Evolutionary conservation across 1,139 yeast genomes (phyloP).

Genomic region (Blastobotrys aristatus): DNA sequence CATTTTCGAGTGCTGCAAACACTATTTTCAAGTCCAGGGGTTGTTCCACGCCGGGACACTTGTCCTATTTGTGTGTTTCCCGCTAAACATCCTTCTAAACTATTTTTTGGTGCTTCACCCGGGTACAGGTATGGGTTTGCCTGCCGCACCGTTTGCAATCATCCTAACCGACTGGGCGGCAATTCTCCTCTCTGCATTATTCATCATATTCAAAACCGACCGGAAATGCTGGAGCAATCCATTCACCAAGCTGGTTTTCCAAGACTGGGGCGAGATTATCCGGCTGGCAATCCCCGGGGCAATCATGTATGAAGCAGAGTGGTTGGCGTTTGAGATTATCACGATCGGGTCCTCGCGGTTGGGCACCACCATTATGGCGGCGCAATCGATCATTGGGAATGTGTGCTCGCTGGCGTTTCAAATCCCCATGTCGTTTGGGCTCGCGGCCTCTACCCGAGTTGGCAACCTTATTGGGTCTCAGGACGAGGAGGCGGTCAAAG

Average conservation of each 20-base stretch:
- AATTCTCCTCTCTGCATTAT: conserved; percentile 46
- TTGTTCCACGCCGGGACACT: conserved; percentile 87
- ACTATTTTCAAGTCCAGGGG: conserved; percentile 87
- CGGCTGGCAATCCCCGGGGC: conserved; percentile 74
- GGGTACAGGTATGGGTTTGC: conserved; percentile 51
- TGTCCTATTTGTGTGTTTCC: conserved; percentile 71
- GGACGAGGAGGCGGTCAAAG: conserved; percentile 54
- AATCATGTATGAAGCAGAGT: conserved; percentile 80
- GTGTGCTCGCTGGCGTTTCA: conserved; percentile 76
- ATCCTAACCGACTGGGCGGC: conserved; percentile 60
- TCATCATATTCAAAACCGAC: conserved; percentile 55
- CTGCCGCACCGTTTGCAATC: conserved; percentile 68
- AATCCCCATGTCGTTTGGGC: conserved; percentile 85
- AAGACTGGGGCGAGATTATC: conserved; percentile 60
- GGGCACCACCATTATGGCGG: conserved; percentile 80
- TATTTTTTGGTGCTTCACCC: conserved; percentile 74
- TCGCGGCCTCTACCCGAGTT: conserved; percentile 81
- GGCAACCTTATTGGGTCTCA: conserved; percentile 86
- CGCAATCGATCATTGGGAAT: conserved; percentile 83
- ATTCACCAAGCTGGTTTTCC: conserved; percentile 44
- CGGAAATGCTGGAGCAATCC: conserved; percentile 62
- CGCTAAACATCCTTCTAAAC: conserved; percentile 64
- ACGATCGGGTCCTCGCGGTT: conserved; percentile 69
- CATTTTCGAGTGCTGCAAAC: conserved; percentile 72
- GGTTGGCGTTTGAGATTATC: conserved; percentile 75